phyloP scores from a whole-genome alignment of 2,329 filamentous ascomycete species.

The Thelonectria rubi region DNA sequence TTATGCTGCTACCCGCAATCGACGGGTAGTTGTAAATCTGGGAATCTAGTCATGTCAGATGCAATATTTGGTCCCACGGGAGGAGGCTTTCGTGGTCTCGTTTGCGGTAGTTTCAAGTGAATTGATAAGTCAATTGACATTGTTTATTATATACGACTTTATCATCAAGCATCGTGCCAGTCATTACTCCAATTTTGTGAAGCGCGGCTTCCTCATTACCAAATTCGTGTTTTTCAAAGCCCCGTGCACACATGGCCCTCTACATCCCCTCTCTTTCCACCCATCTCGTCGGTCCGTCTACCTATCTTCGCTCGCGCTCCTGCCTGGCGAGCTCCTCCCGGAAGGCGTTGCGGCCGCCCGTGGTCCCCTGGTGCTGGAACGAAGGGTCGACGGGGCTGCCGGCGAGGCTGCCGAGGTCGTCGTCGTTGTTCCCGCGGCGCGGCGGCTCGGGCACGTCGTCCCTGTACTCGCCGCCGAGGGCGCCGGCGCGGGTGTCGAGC shows the following conservation, averaged over 20 bases:
- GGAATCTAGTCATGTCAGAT: no score
- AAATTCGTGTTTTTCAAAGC: conserved; percentile 21
- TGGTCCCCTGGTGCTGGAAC: conserved; percentile 51
- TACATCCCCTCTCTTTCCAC: neutral
- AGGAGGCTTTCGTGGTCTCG: neutral
- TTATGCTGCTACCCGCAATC: neutral
- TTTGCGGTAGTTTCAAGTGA: conserved; percentile 23
- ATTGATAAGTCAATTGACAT: conserved; percentile 33
- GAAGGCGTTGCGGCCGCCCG: conserved; percentile 54
- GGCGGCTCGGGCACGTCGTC: conserved; percentile 47
- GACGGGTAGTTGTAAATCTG: neutral
- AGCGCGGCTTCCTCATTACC: conserved; percentile 23
- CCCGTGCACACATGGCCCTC: neutral
- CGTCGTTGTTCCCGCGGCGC: conserved; percentile 54
- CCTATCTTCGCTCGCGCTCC: conserved; percentile 49
- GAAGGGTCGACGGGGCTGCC: conserved; percentile 56
- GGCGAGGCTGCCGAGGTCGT: conserved; percentile 59
- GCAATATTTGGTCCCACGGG: neutral
- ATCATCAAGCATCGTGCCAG: conserved; percentile 37
- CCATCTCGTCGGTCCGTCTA: conserved; percentile 36
- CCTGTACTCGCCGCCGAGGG: conserved; percentile 45
- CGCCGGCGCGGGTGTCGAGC: conserved; percentile 49
- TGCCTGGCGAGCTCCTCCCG: conserved; percentile 61
- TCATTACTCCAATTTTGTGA: conserved; percentile 34
- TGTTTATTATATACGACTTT: conserved; percentile 32